Evolutionary conservation across 768 basidiomycete species (phyloP), one percentile per base, ranked within the genome.

Genomic region (Gloeostereum incarnatum): DNA sequence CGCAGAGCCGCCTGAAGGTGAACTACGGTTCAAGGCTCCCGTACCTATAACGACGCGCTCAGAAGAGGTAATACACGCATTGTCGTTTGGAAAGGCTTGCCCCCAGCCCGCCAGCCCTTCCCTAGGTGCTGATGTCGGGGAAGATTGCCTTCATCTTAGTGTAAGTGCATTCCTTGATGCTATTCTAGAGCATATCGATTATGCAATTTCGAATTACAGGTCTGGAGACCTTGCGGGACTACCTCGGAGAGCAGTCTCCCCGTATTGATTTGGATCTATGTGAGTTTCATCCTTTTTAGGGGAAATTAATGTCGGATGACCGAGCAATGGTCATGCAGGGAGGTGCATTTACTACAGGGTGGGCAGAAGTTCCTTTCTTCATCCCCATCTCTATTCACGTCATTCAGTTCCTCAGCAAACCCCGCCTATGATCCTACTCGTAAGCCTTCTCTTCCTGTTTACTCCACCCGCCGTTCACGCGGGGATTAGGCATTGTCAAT

Each of bases 101-200:
- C 73, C 72, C 16, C 77, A 76, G 41, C 62, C 62, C 7, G 50
- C 60, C 7, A 47, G 43, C 6, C 23, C 45, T 3, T 47, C 35
- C 18, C 50, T 71, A 0, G 68, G 67, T 11, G 73, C 69, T 9
- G 58, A 63, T 2, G 56, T 66, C 6, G 58, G 57, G 6, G 76
- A 79, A 49, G 68, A 76, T 40, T 79, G 77, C 42, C 49, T 79
- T n/a, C 60, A 55, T 30, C 53, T 79, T 31, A 77, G 78, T 44
- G 77, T 68, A 36, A 10, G 61, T 42, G 16, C 6, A n/a, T 11
- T 32, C 27, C 23, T 26, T 37, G 13, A 19, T 7, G 3, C 7
- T 29, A 4, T 7, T 19, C 20, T 14, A 4, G 14, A 5, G 10
- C 29, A 40, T 3, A 38, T 23, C 13, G 17, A 10, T 21, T 10